These are phyloP conservation scores for Neurospora sp. DNA, from an alignment of 2,329 filamentous ascomycete genomes.

Conservation along the genomic window DNA sequence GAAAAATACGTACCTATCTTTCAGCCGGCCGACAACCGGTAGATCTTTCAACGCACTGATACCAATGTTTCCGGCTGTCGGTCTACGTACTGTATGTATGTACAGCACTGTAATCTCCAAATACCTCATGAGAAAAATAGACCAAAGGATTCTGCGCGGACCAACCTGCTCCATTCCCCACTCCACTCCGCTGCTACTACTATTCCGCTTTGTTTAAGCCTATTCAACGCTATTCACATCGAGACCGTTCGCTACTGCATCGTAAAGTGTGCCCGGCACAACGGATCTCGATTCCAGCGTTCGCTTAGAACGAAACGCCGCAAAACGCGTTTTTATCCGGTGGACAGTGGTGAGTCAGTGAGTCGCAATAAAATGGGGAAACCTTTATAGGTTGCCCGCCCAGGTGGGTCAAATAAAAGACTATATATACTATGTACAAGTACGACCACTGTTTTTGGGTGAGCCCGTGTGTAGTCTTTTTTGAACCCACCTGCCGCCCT, in stretches of 20 bases:
- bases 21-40: not conserved
- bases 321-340: not conserved
- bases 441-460: too few species aligned
- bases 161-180: not conserved
- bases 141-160: not conserved
- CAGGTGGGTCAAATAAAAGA: not conserved
- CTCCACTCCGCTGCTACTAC: not conserved
- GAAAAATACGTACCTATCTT: not conserved
- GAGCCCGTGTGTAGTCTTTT: too few species aligned
- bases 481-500: not conserved
- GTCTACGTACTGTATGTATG: not conserved
- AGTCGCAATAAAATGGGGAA: not conserved
- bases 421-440: too few species aligned
- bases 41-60: not conserved
- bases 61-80: not conserved
- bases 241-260: not conserved
- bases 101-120: not conserved
- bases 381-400: not conserved
- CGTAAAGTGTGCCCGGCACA: not conserved
- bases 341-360: not conserved
- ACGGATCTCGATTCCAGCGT: not conserved
- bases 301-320: not conserved
- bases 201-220: not conserved
- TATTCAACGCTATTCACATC: not conserved
- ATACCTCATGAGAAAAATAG: not conserved